Conservation (phyloP, 108 stramenopile species). For the Pseudonitzschia multistriata region DNA sequence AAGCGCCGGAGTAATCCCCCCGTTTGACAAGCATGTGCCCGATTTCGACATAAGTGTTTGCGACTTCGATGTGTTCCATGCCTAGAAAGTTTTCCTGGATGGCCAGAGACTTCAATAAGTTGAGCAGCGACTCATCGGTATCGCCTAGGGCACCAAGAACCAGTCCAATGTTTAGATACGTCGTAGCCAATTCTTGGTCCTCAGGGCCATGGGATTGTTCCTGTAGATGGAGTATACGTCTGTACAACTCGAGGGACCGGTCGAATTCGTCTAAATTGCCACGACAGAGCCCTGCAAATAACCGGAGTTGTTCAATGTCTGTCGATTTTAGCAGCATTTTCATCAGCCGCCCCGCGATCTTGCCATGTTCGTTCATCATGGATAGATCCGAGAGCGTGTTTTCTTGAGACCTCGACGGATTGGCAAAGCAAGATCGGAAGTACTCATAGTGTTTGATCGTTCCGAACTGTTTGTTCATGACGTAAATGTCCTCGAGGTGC, state of each 20-base stretch:
- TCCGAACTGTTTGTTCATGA: slow-evolving; percentile 31
- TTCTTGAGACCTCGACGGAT: slow-evolving; percentile 28
- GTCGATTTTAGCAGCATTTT: slow-evolving; percentile 31
- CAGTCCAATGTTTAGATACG: slow-evolving; percentile 28
- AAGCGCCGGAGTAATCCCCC: slow-evolving; percentile 37
- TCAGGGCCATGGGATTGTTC: slow-evolving; percentile 14
- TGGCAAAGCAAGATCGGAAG: slow-evolving; percentile 34
- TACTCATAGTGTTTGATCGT: slow-evolving; percentile 40
- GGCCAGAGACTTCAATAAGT: slow-evolving; percentile 28
- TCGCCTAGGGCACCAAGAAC: slow-evolving; percentile 29
- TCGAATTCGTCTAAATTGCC: slow-evolving; percentile 36
- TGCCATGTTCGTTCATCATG: slow-evolving; percentile 33
- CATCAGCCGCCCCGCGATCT: slow-evolving; percentile 29
- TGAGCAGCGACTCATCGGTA: slow-evolving; percentile 23
- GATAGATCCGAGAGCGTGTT: slow-evolving; percentile 31
- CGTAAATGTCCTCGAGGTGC: slow-evolving; percentile 36
- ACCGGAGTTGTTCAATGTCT: slow-evolving; percentile 32
- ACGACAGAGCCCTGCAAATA: slow-evolving; percentile 33
- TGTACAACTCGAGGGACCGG: slow-evolving; percentile 31
- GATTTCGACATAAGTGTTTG: slow-evolving; percentile 28
- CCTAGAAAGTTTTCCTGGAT: slow-evolving; percentile 34
- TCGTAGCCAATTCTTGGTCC: slow-evolving; percentile 26
- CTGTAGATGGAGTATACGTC: slow-evolving; percentile 29
- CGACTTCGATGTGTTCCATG: slow-evolving; percentile 23
- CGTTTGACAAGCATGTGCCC: slow-evolving; percentile 31